Evolutionary conservation across 2,329 filamentous ascomycete species (phyloP), one percentile per base, ranked within the genome.

Genomic region (Bipolaris zeicola): DNA sequence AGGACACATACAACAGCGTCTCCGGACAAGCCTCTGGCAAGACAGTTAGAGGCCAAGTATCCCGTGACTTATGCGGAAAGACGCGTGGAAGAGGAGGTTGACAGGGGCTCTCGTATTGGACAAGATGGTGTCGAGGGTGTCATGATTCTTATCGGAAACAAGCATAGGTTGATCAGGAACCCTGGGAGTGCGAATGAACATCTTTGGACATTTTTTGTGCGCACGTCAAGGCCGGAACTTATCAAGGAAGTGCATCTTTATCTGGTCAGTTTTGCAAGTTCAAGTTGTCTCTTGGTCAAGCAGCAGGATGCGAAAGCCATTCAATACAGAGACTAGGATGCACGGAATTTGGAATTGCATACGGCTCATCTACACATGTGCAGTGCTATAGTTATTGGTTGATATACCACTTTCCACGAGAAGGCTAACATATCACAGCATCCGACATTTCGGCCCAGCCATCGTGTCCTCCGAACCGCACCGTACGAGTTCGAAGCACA

Each of bases 151-250:
- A 76, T 81, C 48, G 80, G 79, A 14, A 81, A 81, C 51, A 71
- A 69, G 50, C 79, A 81, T 61, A 54, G 62, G 10, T 41, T 71
- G 10, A 60, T 75, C 3, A 48, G 63, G n/a, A 56, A 45, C 14
- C 16, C 60, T 31, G 50, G 71, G 39, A 50, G 64, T 52, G 38
- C 47, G 39, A 80, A 79, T 44, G 61, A 70, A 52, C 79, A 81
- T 58, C 72, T 78, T 31, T 82, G 80, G 79, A 77, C 72, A 0
- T 81, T 81, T 58, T 82, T 81, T 59, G 76, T 81, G 5, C 61
- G 70, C n/a, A 68, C 74, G 0, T 77, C 74, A n/a, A 68, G 77
- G 3, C 73, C 69, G 8, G 78, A 80, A n/a, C 72, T 81, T 24
- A 71, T 82, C 7, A 70, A 79, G 51, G 71, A 80, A 55, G 75